phyloP scores from a whole-genome alignment of 2,329 filamentous ascomycete species.

The Xylariaceae sp. region DNA sequence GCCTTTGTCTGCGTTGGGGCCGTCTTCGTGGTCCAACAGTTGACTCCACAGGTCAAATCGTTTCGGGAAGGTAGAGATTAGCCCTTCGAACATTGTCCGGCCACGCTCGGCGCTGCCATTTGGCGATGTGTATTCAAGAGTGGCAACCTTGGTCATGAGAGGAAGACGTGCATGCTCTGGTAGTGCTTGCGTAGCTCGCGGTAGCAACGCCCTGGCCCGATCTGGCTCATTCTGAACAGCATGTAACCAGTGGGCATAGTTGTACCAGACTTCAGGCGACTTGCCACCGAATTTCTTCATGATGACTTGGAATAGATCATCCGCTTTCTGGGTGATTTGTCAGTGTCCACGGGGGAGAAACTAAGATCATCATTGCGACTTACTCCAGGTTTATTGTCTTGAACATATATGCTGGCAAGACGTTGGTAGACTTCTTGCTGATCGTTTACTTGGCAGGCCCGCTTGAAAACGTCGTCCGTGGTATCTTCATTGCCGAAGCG shows the following conservation, averaged over 20 bases:
- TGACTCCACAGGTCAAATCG: slow-evolving; percentile 92
- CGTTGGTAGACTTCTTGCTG: slow-evolving; percentile 84
- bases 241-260: slow-evolving; percentile 92
- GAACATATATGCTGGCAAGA: slow-evolving; percentile 90
- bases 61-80: slow-evolving; percentile 81
- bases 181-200: slow-evolving; percentile 81
- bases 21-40: slow-evolving; percentile 78
- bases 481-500: slow-evolving; percentile 80
- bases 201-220: slow-evolving; percentile 72
- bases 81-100: slow-evolving; percentile 87
- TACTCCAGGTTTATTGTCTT: slow-evolving; percentile 80
- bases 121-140: slow-evolving; percentile 81
- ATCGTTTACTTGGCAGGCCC: slow-evolving; percentile 92
- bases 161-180: slow-evolving; percentile 62
- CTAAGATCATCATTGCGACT: slow-evolving; percentile 28
- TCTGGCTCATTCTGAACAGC: slow-evolving; percentile 65
- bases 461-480: slow-evolving; percentile 82
- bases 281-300: slow-evolving; percentile 85
- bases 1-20: slow-evolving; percentile 43
- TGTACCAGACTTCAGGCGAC: slow-evolving; percentile 79
- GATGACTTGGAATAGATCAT: slow-evolving; percentile 80
- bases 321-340: slow-evolving; percentile 67
- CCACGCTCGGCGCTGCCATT: slow-evolving; percentile 85
- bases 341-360: slow-evolving; percentile 17
- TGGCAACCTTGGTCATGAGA: slow-evolving; percentile 82